Conservation (phyloP, 1,284 basidiomycete species). For the Ustilago trichophora region DNA sequence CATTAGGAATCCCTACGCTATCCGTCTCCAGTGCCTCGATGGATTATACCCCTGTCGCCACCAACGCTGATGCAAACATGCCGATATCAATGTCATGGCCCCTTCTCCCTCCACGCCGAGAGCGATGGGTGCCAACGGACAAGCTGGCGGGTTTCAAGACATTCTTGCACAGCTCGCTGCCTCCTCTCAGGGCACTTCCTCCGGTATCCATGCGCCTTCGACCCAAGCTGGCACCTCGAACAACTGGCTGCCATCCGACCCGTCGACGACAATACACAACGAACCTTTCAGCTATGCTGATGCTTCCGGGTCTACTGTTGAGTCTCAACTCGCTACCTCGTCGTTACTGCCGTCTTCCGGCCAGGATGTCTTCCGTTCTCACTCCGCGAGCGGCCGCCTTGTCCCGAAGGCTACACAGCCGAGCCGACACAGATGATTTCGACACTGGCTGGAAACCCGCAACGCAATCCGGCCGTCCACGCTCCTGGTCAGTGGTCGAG, state of each 20-base stretch:
- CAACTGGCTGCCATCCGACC: constrained; percentile 16
- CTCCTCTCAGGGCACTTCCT: constrained; percentile 9
- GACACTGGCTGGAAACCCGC: constrained; percentile 21
- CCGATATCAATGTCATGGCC: constrained; percentile 51
- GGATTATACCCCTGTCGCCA: constrained; percentile 25
- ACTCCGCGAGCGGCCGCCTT: constrained; percentile 25
- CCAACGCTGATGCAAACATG: constrained; percentile 17
- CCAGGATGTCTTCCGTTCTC: constrained; percentile 19
- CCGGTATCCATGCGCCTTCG: not conserved
- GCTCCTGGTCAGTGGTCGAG: constrained; percentile 45
- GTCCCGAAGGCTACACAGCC: constrained; percentile 28
- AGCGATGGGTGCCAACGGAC: constrained; percentile 16
- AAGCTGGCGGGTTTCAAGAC: constrained; percentile 34
- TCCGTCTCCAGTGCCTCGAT: constrained; percentile 39
- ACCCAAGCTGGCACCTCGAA: constrained; percentile 4
- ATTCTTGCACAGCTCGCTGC: constrained; percentile 39
- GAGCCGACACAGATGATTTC: constrained; percentile 36
- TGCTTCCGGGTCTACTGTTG: constrained; percentile 1
- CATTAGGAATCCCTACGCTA: constrained; percentile 36
- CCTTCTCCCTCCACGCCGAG: constrained; percentile 43
- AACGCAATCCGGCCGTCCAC: constrained; percentile 11
- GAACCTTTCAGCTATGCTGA: constrained; percentile 33
- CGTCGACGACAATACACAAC: constrained; percentile 3
- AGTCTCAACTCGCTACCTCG: constrained; percentile 3
- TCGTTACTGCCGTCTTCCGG: constrained; percentile 1